These are phyloP conservation scores for Plantago major DNA, from an alignment of 257 asterid species.

Conservation along the genomic window DNA sequence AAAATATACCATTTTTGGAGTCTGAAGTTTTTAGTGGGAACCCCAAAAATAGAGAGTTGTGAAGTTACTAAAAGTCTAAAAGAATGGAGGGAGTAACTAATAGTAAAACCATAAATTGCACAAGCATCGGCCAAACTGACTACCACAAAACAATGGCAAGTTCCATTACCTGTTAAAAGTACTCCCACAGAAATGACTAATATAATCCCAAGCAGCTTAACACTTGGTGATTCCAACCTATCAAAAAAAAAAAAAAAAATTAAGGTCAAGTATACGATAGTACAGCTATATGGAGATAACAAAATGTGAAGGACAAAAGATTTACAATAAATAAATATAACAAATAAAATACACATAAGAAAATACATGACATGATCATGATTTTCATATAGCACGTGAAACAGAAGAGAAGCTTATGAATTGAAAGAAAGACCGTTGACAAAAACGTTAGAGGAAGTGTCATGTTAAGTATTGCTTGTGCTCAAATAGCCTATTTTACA, in stretches of 20 bases:
- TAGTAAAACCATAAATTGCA: not conserved
- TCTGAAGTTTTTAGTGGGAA: too few species aligned
- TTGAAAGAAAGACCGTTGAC: not conserved
- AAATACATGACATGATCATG: not conserved
- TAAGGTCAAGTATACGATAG: not conserved
- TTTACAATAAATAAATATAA: too few species aligned
- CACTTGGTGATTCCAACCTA: slow-evolving; percentile 97
- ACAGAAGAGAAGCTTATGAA: not conserved
- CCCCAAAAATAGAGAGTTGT: too few species aligned
- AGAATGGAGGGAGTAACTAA: too few species aligned
- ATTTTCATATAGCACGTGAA: slow-evolving; percentile 6
- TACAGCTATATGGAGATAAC: not conserved
- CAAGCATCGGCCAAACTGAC: slow-evolving; percentile 2
- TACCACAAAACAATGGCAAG: slow-evolving; percentile 13
- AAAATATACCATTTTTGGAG: too few species aligned
- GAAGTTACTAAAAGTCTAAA: too few species aligned
- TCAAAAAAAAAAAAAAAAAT: slow-evolving; percentile 3
- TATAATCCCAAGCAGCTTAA: slow-evolving; percentile 85
- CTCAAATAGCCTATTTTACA: not conserved
- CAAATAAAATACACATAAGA: too few species aligned
- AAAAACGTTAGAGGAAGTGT: not conserved
- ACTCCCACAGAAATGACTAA: slow-evolving; percentile 71
- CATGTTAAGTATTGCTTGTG: not conserved
- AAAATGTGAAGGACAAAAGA: too few species aligned
- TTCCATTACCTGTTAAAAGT: slow-evolving; percentile 73